These are phyloP conservation scores for Rubroshorea leprosula DNA, from an alignment of 345 rosid genomes.

Conservation along the genomic window DNA sequence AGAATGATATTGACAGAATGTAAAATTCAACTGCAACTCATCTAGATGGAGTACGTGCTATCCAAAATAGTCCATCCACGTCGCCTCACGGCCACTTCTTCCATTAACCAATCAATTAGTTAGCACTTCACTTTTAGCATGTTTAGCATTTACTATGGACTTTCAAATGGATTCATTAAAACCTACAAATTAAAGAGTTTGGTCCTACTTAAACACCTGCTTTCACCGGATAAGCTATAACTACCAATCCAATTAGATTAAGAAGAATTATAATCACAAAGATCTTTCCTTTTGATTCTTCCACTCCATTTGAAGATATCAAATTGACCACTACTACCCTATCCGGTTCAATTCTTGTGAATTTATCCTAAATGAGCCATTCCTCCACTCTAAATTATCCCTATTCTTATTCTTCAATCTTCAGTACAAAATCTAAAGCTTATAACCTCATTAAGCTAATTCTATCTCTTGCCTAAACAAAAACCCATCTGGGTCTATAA, in stretches of 20 bases:
- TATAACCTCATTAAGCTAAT: too few species aligned
- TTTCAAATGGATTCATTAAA: not conserved
- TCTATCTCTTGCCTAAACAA: too few species aligned
- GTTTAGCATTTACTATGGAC: not conserved
- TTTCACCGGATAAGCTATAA: not conserved
- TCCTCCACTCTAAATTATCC: too few species aligned
- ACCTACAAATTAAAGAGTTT: not conserved
- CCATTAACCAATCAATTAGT: not conserved
- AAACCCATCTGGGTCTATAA: too few species aligned
- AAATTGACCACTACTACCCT: not conserved
- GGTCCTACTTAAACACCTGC: not conserved
- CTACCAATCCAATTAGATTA: not conserved
- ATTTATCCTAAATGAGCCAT: too few species aligned
- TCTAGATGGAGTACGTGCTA: not conserved
- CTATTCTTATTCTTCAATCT: too few species aligned
- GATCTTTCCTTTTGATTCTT: not conserved
- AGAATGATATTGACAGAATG: too few species aligned
- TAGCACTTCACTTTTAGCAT: too few species aligned
- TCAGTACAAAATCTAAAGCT: too few species aligned
- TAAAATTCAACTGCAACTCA: not conserved
- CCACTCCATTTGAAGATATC: not conserved
- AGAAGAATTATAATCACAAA: not conserved
- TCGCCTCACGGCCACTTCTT: too few species aligned
- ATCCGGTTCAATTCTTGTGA: not conserved
- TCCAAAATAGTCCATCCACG: not conserved